Evolutionary conservation across 768 basidiomycete species (phyloP).

Genomic region (Leccinum ochraceum): DNA sequence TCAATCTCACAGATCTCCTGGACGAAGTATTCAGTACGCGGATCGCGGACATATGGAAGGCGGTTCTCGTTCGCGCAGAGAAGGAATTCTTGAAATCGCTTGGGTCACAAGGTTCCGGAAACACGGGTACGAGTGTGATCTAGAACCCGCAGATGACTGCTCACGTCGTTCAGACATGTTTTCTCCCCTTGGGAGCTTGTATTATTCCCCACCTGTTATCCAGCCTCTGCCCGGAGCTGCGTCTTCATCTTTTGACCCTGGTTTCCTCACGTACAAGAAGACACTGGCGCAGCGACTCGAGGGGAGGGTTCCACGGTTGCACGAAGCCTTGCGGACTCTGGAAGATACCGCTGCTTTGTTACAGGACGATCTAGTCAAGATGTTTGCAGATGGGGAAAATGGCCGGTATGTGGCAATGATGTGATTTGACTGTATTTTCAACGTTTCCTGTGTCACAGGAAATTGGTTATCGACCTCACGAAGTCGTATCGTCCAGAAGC

Average conservation of each 20-base stretch:
- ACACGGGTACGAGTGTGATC: conserved; percentile 18
- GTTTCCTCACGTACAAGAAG: conserved; percentile 62
- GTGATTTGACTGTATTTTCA: background rate
- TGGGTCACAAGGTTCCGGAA: conserved; percentile 20
- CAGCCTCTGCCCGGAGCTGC: conserved; percentile 42
- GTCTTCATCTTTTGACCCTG: conserved; percentile 37
- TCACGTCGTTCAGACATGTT: conserved; percentile 40
- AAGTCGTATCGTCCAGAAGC: conserved; percentile 53
- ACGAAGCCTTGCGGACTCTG: conserved; percentile 50
- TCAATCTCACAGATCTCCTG: conserved; percentile 43
- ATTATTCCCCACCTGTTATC: conserved; percentile 52
- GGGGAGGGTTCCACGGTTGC: conserved; percentile 62
- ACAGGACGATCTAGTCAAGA: conserved; percentile 56
- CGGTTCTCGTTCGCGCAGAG: conserved; percentile 44
- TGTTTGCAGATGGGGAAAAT: conserved; percentile 42
- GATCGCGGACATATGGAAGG: conserved; percentile 60
- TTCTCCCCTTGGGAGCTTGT: conserved; percentile 56
- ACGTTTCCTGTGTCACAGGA: conserved; percentile 31
- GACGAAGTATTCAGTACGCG: conserved; percentile 57
- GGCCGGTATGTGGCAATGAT: conserved; percentile 40
- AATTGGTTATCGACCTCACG: conserved; percentile 43
- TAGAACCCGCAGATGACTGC: conserved; percentile 1
- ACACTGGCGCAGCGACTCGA: conserved; percentile 62
- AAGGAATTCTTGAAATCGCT: conserved; percentile 49
- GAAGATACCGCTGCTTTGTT: conserved; percentile 50